These are phyloP conservation scores for Ceratocystis destructans DNA, from an alignment of 2,329 filamentous ascomycete genomes.

Conservation along the genomic window DNA sequence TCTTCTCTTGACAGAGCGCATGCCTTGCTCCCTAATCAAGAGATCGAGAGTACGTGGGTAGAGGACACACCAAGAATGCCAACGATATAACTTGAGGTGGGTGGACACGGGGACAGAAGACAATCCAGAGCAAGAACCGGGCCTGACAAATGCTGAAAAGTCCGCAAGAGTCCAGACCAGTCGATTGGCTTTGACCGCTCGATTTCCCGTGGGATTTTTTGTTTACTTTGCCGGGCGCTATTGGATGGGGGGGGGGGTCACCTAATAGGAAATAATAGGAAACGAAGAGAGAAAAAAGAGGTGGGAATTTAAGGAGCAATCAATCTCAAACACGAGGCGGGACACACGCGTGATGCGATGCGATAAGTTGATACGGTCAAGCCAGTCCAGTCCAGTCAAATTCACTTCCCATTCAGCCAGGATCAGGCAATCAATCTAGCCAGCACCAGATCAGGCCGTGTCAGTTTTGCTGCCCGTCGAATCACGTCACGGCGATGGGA, in stretches of 20 bases:
- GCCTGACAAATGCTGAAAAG: background rate
- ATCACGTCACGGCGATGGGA: background rate
- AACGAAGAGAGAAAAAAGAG: slow-evolving; percentile 21
- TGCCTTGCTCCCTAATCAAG: background rate
- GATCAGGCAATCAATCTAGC: background rate
- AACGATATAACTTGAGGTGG: too few relatives aligned
- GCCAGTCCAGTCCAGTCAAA: too few relatives aligned
- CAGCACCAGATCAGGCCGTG: background rate
- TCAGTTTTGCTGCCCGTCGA: background rate
- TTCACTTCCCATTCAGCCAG: too few relatives aligned
- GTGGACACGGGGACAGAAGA: background rate
- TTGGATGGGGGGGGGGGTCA: slow-evolving; percentile 5
- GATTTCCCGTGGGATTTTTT: slow-evolving; percentile 6
- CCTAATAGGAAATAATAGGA: slow-evolving; percentile 20
- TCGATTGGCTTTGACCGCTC: background rate
- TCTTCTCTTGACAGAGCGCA: slow-evolving; percentile 14
- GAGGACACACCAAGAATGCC: too few relatives aligned
- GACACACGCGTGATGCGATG: background rate
- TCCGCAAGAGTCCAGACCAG: background rate
- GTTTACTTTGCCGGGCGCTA: background rate
- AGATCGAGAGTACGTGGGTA: too few relatives aligned
- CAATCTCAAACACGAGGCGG: background rate
- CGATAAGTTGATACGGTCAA: background rate
- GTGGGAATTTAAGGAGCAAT: background rate
- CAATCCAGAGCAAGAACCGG: background rate